Conservation (phyloP, 2,329 filamentous ascomycete species). For the Conoideocrella luteorostrata region DNA sequence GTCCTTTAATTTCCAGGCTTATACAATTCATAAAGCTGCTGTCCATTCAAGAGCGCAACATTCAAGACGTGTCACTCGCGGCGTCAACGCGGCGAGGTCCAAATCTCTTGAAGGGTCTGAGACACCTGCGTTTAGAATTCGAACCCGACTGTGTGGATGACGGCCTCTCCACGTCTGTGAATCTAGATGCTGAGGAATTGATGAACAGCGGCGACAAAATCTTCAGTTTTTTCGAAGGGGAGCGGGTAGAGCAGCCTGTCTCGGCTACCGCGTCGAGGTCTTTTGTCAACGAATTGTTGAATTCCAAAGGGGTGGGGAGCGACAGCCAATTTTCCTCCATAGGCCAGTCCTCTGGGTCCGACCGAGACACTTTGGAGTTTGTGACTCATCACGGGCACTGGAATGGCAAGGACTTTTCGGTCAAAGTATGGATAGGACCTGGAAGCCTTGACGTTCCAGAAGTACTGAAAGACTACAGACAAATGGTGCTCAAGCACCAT, state of each 20-base stretch:
- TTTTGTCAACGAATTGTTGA: constrained; percentile 1
- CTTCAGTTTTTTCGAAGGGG: constrained; percentile 41
- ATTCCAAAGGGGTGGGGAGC: constrained; percentile 6
- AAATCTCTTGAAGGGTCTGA: constrained; percentile 42
- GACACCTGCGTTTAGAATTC: constrained; percentile 49
- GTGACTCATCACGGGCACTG: constrained; percentile 18
- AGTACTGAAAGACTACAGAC: constrained; percentile 43
- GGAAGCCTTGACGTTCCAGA: constrained; percentile 23
- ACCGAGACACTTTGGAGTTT: constrained; percentile 16
- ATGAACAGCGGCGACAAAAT: constrained; percentile 30
- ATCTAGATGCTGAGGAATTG: constrained; percentile 36
- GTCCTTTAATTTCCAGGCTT: constrained; percentile 42
- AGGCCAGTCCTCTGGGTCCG: constrained; percentile 3
- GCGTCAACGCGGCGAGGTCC: constrained; percentile 32
- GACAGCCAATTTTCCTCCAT: background rate
- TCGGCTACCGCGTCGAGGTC: constrained; percentile 9
- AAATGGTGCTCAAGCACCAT: constrained; percentile 30
- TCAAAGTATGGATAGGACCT: constrained; percentile 42
- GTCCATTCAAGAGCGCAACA: constrained; percentile 41
- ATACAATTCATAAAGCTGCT: constrained; percentile 39
- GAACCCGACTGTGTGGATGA: constrained; percentile 34
- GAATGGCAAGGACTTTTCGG: constrained; percentile 19
- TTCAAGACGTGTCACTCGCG: constrained; percentile 25
- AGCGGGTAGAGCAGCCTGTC: constrained; percentile 9
- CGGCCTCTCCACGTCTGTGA: constrained; percentile 23